Percentiles rank a stretch among this genome's conserved stretches.
These are phyloP conservation scores for Kuraishia piskuri DNA, from an alignment of 805 yeast species.

Conservation along the genomic window DNA sequence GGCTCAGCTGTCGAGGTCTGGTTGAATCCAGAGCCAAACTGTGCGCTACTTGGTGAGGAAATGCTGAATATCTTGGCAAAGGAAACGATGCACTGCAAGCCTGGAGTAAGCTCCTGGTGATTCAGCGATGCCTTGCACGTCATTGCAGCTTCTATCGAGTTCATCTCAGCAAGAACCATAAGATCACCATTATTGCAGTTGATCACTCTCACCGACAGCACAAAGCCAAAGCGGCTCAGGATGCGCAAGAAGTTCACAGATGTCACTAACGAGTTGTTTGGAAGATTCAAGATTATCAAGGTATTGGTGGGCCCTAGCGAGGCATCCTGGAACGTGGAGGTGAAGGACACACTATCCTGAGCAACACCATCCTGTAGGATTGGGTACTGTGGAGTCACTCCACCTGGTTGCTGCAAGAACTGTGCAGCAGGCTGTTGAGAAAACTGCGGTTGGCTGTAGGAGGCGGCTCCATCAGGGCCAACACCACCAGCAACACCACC, in stretches of 20 bases:
- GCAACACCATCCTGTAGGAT: constrained; percentile 50
- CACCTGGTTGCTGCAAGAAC: neutral
- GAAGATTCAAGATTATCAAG: constrained; percentile 73
- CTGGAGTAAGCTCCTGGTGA: constrained; percentile 77
- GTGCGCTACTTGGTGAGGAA: constrained; percentile 1
- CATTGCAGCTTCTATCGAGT: constrained; percentile 65
- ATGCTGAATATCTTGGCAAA: constrained; percentile 63
- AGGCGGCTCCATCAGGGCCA: neutral
- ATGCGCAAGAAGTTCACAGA: constrained; percentile 47
- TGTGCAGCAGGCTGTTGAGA: constrained; percentile 7
- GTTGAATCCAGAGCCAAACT: neutral
- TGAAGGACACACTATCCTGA: constrained; percentile 47
- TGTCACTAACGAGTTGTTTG: constrained; percentile 32
- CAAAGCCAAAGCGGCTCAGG: constrained; percentile 52
- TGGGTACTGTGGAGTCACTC: constrained; percentile 12
- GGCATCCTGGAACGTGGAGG: constrained; percentile 66
- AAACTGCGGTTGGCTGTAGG: constrained; percentile 14
- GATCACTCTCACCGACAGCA: constrained; percentile 54
- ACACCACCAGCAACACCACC: neutral
- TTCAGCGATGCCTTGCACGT: constrained; percentile 69
- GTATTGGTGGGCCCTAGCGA: constrained; percentile 70
- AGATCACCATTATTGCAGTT: constrained; percentile 24
- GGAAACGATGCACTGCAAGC: constrained; percentile 66
- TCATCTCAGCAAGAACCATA: constrained; percentile 64
- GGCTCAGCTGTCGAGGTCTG: constrained; percentile 13